phyloP scores from a whole-genome alignment of 306 rosid genomes.

The Pyrus betulifolia region DNA sequence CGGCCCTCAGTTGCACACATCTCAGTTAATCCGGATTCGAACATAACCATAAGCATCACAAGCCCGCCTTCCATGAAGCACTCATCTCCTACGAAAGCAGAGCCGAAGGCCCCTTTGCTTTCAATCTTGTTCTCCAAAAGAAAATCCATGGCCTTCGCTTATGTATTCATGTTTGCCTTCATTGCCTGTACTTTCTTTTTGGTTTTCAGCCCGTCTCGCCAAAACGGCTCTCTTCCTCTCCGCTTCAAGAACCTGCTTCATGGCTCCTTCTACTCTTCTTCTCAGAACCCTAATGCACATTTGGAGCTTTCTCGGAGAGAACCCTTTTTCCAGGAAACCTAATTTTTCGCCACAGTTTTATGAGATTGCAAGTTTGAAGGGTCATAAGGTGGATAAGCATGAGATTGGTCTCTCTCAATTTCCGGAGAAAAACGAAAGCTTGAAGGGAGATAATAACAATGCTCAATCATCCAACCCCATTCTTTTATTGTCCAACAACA shows the following conservation, averaged over 20 bases:
- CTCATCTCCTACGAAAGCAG: neutral
- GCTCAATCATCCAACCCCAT: neutral
- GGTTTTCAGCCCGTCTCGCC: constrained; percentile 1
- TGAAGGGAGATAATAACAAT: neutral
- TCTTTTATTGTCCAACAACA: neutral
- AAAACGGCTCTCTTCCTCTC: neutral
- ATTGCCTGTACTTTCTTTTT: constrained; percentile 8
- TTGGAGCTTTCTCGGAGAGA: neutral
- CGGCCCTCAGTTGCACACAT: neutral
- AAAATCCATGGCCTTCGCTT: neutral
- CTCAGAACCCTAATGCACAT: neutral
- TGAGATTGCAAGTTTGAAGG: neutral
- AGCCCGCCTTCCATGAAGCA: constrained; percentile 3
- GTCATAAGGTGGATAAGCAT: neutral
- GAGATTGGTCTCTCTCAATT: neutral
- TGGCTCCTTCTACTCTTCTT: neutral
- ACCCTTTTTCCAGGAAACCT: neutral
- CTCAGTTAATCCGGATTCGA: neutral
- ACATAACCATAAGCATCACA: neutral
- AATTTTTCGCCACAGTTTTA: neutral
- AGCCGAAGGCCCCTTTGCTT: neutral
- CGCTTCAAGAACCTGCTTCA: constrained; percentile 8
- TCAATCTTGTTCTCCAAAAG: constrained; percentile 1
- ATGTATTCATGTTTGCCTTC: constrained; percentile 2
- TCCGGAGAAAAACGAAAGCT: neutral